Evolutionary conservation across 352 stramenopile genomes (phyloP), one percentile per base, ranked within the genome.

Genomic region (Blastocystis sp.): DNA sequence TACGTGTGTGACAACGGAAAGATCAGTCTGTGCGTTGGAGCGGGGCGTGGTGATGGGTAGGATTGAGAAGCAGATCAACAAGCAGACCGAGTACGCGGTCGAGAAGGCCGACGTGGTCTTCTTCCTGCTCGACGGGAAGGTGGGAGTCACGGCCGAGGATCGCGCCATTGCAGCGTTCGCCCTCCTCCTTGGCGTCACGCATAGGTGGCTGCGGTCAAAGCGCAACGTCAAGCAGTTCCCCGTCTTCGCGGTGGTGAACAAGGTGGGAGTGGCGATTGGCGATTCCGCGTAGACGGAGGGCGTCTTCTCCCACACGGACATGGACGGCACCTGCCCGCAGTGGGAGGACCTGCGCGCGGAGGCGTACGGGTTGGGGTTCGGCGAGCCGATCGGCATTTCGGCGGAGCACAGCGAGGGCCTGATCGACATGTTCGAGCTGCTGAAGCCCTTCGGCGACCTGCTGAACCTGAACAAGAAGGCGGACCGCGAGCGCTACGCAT

Each of bases 51-150:
- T 69, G 42, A 61, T 54, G 24, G 19, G 34, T n/a, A 62, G 38
- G 21, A 66, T 91, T 10, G 87, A 87, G 62, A 34, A 89, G n/a
- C 38, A 89, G 11, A 97, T 97, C 93, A 92, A 96, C 52, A 95
- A 95, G 89, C 92, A 94, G 54, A 93, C 94, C 9, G 90, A 95
- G n/a, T 91, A 94, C 63, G 93, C 94, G 0, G 94, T 96, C 89
- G 91, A 93, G 42, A 91, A 93, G 87, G 91, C 93, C 0, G 94
- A 97, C 90, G 92, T 96, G 64, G 90, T 92, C 21, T 84, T 93
- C 34, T 89, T 93, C 17, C 76, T 93, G 28, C 69, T 93, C 17
- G 91, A 93, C 76, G 91, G 90, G 2, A 87, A 91, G 57, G 88
- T 91, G 24, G 91, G 91, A 24, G 89, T 93, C 52, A 92, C 90